phyloP scores from a whole-genome alignment of 2,329 filamentous ascomycete species.

The Xylogone sp. region DNA sequence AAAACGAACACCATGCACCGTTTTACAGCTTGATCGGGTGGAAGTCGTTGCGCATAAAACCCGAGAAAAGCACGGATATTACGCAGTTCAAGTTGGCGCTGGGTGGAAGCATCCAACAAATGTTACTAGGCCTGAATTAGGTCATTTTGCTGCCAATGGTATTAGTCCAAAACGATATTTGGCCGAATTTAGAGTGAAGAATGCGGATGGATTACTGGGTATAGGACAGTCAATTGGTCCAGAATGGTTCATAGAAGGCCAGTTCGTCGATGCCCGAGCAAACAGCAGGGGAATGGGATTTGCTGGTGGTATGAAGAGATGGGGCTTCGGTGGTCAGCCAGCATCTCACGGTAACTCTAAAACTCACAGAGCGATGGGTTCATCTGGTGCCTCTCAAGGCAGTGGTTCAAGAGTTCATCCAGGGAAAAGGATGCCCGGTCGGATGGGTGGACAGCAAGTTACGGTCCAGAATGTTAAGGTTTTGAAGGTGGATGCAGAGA shows the following conservation, averaged over 20 bases:
- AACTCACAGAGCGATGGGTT: slow-evolving; percentile 90
- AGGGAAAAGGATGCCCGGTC: slow-evolving; percentile 96
- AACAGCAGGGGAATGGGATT: slow-evolving; percentile 88
- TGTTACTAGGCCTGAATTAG: slow-evolving; percentile 76
- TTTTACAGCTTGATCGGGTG: slow-evolving; percentile 88
- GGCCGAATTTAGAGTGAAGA: slow-evolving; percentile 81
- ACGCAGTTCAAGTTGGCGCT: slow-evolving; percentile 83
- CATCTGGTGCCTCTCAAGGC: slow-evolving; percentile 83
- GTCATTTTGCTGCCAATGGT: slow-evolving; percentile 80
- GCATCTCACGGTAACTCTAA: slow-evolving; percentile 94
- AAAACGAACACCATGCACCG: slow-evolving; percentile 78
- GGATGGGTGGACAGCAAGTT: slow-evolving; percentile 86
- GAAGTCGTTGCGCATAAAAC: slow-evolving; percentile 89
- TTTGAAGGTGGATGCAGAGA: slow-evolving; percentile 79
- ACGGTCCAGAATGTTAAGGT: slow-evolving; percentile 92
- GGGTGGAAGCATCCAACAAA: slow-evolving; percentile 73
- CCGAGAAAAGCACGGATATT: slow-evolving; percentile 78
- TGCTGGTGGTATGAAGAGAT: slow-evolving; percentile 95
- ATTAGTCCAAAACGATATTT: slow-evolving; percentile 81
- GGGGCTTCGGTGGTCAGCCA: slow-evolving; percentile 84
- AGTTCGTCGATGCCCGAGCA: slow-evolving; percentile 82
- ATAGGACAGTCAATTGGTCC: slow-evolving; percentile 75
- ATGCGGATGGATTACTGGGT: slow-evolving; percentile 66
- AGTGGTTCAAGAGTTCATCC: slow-evolving; percentile 88
- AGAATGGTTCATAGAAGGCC: slow-evolving; percentile 88